phyloP scores from a whole-genome alignment of 1,139 yeast genomes.

The Yamadazyma triangularis region DNA sequence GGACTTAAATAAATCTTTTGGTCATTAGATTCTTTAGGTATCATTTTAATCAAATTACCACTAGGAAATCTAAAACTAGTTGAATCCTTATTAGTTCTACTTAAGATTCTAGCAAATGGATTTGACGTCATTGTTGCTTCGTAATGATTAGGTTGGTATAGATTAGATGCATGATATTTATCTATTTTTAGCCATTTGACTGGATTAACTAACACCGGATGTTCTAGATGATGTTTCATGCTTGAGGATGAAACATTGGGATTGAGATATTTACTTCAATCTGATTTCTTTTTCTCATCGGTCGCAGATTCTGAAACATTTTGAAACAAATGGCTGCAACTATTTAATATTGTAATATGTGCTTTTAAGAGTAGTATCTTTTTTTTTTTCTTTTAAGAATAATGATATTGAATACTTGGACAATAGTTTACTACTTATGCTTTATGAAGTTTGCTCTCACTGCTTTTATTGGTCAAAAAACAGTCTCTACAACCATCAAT shows the following conservation, averaged over 20 bases:
- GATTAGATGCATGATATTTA: conserved; percentile 6
- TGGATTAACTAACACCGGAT: conserved; percentile 9
- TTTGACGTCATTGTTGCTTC: conserved; percentile 5
- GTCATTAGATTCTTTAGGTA: conserved; percentile 2
- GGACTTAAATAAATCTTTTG: conserved; percentile 2
- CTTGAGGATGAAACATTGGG: too few relatives aligned
- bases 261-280: background rate
- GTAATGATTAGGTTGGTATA: conserved; percentile 5
- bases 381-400: too few relatives aligned
- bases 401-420: too few relatives aligned
- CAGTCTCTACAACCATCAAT: too few relatives aligned
- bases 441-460: too few relatives aligned
- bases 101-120: conserved; percentile 10
- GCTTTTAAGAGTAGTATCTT: too few relatives aligned
- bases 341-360: conserved; percentile 3
- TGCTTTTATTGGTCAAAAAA: too few relatives aligned
- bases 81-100: conserved; percentile 8
- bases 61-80: conserved; percentile 8
- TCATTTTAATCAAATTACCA: conserved; percentile 8
- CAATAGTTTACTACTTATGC: too few relatives aligned
- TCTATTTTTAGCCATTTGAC: conserved; percentile 3
- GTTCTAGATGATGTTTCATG: conserved; percentile 10
- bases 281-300: background rate
- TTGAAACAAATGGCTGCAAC: conserved; percentile 7
- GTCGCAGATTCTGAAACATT: background rate